Conservation (phyloP, 2,329 filamentous ascomycete species). For the Pseudopyrenochaeta lycopersici region DNA sequence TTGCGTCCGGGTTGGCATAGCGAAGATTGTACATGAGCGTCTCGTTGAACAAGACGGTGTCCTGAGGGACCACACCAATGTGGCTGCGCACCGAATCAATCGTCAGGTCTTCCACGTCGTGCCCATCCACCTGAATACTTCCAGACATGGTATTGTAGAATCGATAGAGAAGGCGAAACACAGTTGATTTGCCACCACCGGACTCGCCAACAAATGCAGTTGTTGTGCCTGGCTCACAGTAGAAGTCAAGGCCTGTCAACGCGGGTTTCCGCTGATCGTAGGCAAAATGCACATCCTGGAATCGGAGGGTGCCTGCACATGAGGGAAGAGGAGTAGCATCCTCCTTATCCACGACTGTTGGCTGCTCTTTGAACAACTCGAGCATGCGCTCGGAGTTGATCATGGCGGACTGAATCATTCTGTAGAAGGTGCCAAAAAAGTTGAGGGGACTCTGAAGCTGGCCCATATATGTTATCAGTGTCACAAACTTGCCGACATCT, state of each 20-base stretch:
- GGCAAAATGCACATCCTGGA: constrained; percentile 88
- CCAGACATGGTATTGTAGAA: constrained; percentile 91
- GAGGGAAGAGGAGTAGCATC: constrained; percentile 68
- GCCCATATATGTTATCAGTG: constrained; percentile 77
- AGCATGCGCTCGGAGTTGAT: constrained; percentile 96
- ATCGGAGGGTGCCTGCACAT: constrained; percentile 84
- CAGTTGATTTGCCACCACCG: constrained; percentile 94
- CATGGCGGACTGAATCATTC: constrained; percentile 94
- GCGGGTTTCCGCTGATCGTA: constrained; percentile 90
- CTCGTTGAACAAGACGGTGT: constrained; percentile 95
- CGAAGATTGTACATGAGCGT: constrained; percentile 93
- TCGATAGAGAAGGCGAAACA: constrained; percentile 94
- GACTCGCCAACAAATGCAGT: constrained; percentile 97
- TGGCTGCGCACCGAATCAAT: constrained; percentile 92
- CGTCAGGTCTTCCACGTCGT: constrained; percentile 83
- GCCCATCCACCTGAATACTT: constrained; percentile 83
- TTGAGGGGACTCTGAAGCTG: constrained; percentile 76
- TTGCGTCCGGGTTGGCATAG: constrained; percentile 84
- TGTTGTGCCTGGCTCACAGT: constrained; percentile 87
- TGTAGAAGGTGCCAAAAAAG: constrained; percentile 91
- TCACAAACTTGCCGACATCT: constrained; percentile 73
- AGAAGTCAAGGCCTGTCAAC: constrained; percentile 82
- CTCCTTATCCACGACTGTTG: constrained; percentile 84
- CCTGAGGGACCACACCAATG: constrained; percentile 96
- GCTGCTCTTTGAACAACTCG: constrained; percentile 95